These are phyloP conservation scores for Sporothrix mexicana DNA, from an alignment of 2,329 filamentous ascomycete species.

Conservation along the genomic window DNA sequence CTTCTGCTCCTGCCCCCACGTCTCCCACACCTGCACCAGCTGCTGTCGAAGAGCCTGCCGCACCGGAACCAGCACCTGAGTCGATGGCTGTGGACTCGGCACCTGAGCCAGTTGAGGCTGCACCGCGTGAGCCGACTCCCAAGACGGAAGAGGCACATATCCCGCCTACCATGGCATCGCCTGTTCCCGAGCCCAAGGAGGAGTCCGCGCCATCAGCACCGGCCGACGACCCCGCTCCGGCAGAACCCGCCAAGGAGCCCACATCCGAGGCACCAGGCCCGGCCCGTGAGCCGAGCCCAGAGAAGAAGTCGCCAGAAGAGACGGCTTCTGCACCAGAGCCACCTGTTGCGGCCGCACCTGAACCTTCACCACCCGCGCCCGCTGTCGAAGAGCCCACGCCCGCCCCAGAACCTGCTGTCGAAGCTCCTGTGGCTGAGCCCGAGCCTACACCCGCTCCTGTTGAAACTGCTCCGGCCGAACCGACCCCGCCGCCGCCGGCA, in stretches of 20 bases:
- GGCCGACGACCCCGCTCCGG: not conserved
- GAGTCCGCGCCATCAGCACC: slow-evolving; percentile 5
- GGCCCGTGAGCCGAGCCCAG: slow-evolving; percentile 9
- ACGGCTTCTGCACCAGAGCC: not conserved
- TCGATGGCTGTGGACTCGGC: not conserved
- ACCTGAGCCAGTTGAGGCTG: not conserved
- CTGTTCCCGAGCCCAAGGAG: not conserved
- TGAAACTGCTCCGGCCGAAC: not conserved
- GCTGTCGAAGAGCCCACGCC: not conserved
- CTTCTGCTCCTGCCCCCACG: not conserved
- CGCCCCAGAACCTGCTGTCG: not conserved
- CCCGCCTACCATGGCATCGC: not conserved
- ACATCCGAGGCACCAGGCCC: not conserved
- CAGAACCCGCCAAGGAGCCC: not conserved
- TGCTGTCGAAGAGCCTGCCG: not conserved
- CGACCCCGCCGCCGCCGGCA: not conserved
- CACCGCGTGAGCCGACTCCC: slow-evolving; percentile 6
- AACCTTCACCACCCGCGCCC: not conserved
- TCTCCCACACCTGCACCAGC: not conserved
- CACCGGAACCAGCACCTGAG: not conserved
- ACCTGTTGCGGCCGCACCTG: not conserved
- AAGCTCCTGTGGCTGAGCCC: not conserved
- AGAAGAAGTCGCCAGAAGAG: not conserved
- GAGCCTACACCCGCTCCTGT: not conserved
- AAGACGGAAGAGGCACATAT: not conserved